Conservation (phyloP, 129 eudicot genomes). For the Ambrosia trifida region DNA sequence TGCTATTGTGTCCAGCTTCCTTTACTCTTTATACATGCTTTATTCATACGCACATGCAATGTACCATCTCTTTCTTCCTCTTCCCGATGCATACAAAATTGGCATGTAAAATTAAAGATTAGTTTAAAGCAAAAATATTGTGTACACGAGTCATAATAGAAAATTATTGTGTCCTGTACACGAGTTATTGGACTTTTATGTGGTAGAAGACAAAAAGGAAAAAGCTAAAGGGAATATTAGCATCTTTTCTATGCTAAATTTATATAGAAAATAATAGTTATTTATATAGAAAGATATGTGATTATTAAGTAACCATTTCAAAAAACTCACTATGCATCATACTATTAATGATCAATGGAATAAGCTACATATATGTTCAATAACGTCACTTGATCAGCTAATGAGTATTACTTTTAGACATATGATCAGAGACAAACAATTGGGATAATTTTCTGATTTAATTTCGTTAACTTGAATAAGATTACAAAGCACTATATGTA, state of each 20-base stretch:
- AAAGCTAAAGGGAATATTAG: neutral
- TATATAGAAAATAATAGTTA: neutral
- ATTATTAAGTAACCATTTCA: too few relatives aligned
- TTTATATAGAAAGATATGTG: too few relatives aligned
- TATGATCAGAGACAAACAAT: too few relatives aligned
- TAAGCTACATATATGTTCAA: too few relatives aligned
- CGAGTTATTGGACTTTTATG: constrained; percentile 22
- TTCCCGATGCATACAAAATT: constrained; percentile 24
- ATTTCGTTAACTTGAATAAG: too few relatives aligned
- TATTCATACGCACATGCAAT: constrained; percentile 27
- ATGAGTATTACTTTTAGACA: too few relatives aligned
- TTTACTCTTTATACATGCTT: constrained; percentile 26
- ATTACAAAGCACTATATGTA: too few relatives aligned
- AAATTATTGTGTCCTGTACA: constrained; percentile 29
- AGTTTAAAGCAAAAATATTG: constrained; percentile 12
- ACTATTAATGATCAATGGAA: too few relatives aligned
- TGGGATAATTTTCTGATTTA: too few relatives aligned
- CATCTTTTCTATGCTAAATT: neutral
- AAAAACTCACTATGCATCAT: too few relatives aligned
- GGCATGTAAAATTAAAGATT: neutral
- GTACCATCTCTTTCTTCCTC: constrained; percentile 33
- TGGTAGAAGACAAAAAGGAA: constrained; percentile 21
- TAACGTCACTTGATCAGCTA: too few relatives aligned
- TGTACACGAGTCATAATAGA: neutral
- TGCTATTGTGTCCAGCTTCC: constrained; percentile 16